Evolutionary conservation across 495 filamentous ascomycete species (phyloP).

Genomic region (Aspergillus bertholletiae): DNA sequence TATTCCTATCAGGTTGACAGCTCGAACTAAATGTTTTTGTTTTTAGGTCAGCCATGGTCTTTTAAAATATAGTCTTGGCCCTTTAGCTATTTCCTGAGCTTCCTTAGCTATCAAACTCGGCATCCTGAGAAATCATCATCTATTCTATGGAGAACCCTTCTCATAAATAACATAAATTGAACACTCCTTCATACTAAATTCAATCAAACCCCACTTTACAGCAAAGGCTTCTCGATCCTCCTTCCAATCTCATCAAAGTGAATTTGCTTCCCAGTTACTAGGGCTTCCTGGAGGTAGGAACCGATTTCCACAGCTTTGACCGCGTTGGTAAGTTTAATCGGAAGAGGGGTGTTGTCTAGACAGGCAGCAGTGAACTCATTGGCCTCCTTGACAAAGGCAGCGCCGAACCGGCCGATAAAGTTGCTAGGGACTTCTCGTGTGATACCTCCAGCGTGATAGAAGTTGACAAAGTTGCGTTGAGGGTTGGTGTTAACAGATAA

Average conservation of each 20-base stretch:
- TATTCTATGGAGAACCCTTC: background rate
- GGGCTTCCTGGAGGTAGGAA: conserved; percentile 52
- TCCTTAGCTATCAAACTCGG: too few relatives aligned
- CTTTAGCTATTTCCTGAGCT: too few relatives aligned
- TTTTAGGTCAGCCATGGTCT: too few relatives aligned
- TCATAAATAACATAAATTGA: background rate
- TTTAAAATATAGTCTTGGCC: too few relatives aligned
- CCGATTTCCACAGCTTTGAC: conserved; percentile 58
- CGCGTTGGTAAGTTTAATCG: conserved; percentile 49
- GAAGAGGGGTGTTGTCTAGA: conserved; percentile 48
- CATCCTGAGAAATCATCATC: too few relatives aligned
- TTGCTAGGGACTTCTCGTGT: conserved; percentile 46
- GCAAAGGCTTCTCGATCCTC: conserved; percentile 33
- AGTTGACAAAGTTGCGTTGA: conserved; percentile 45
- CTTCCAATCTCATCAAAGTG: conserved; percentile 46
- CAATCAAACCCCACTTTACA: conserved; percentile 6
- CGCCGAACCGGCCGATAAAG: conserved; percentile 22
- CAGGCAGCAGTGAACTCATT: conserved; percentile 53
- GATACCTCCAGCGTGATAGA: conserved; percentile 43
- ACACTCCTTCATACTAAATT: background rate
- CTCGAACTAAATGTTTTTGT: too few relatives aligned
- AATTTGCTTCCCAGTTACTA: conserved; percentile 54
- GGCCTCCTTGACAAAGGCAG: conserved; percentile 34
- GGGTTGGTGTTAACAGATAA: conserved; percentile 53
- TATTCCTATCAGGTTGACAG: too few relatives aligned